Percentiles rank a stretch among this genome's conserved stretches.
Evolutionary conservation across 768 basidiomycete genomes (phyloP).

Genomic region (Chiua virens): DNA sequence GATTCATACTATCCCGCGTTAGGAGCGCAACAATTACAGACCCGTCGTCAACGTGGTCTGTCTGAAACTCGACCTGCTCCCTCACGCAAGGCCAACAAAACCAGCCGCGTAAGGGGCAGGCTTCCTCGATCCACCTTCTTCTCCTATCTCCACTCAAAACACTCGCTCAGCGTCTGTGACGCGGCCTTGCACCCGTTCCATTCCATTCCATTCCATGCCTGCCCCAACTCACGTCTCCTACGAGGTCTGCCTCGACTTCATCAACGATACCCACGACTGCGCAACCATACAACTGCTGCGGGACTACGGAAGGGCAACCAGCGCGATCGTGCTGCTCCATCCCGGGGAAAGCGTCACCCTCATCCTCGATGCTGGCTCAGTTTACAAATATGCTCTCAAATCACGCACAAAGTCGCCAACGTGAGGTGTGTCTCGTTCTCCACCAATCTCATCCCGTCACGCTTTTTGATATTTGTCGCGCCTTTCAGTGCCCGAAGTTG

Average conservation of each 20-base stretch:
- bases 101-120: constrained; percentile 25
- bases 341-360: constrained; percentile 65
- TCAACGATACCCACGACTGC: constrained; percentile 65
- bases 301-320: constrained; percentile 59
- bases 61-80: constrained; percentile 28
- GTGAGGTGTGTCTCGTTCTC: constrained; percentile 52
- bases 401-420: constrained; percentile 61
- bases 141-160: constrained; percentile 16
- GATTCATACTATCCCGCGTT: constrained; percentile 21
- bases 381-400: constrained; percentile 71
- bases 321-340: constrained; percentile 54
- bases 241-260: constrained; percentile 67
- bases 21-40: constrained; percentile 28
- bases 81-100: constrained; percentile 37
- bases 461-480: background rate
- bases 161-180: constrained; percentile 37
- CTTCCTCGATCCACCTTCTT: constrained; percentile 16
- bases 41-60: constrained; percentile 25
- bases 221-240: constrained; percentile 51
- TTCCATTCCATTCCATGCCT: constrained; percentile 46
- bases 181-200: constrained; percentile 4
- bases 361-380: constrained; percentile 65
- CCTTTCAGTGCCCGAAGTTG: constrained; percentile 59
- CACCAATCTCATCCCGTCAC: background rate
- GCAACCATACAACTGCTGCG: constrained; percentile 63